Evolutionary conservation across 768 basidiomycete species (phyloP).

Genomic region (Amanita muscaria): DNA sequence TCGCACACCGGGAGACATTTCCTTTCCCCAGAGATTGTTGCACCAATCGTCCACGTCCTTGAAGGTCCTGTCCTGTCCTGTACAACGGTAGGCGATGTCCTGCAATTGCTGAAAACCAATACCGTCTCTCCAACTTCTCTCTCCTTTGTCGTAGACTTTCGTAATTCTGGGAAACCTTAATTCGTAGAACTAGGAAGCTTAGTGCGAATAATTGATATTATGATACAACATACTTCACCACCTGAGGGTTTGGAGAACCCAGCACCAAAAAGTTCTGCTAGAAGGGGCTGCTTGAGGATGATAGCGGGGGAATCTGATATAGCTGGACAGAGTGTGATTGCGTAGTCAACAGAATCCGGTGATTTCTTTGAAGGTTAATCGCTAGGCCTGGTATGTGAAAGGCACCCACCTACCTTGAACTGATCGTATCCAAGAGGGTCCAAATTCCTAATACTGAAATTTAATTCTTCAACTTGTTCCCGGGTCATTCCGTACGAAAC

Average conservation of each 20-base stretch:
- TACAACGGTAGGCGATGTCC: constrained; percentile 40
- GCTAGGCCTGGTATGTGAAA: too few species aligned
- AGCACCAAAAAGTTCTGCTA: constrained; percentile 72
- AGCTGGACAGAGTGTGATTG: constrained; percentile 38
- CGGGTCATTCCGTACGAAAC: constrained; percentile 68
- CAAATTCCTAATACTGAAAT: constrained; percentile 50
- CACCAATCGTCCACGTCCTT: constrained; percentile 43
- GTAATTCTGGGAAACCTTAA: constrained; percentile 75
- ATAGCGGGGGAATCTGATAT: constrained; percentile 41
- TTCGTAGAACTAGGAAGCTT: constrained; percentile 58
- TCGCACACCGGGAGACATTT: constrained; percentile 29
- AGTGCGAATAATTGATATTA: constrained; percentile 3
- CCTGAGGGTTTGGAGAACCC: constrained; percentile 67
- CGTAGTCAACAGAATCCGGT: constrained; percentile 29
- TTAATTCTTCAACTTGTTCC: constrained; percentile 60
- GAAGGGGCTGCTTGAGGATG: constrained; percentile 51
- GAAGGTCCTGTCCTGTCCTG: constrained; percentile 42
- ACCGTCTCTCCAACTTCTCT: constrained; percentile 59
- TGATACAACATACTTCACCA: constrained; percentile 34
- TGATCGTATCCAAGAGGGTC: constrained; percentile 26
- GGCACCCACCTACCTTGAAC: constrained; percentile 17
- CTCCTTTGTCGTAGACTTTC: constrained; percentile 52
- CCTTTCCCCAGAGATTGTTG: constrained; percentile 28
- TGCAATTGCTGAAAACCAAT: constrained; percentile 42
- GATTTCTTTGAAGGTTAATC: too few species aligned